Base-by-base conservation (phyloP, 78 protist genomes). In the Dictyostelium capitatum region DNA sequence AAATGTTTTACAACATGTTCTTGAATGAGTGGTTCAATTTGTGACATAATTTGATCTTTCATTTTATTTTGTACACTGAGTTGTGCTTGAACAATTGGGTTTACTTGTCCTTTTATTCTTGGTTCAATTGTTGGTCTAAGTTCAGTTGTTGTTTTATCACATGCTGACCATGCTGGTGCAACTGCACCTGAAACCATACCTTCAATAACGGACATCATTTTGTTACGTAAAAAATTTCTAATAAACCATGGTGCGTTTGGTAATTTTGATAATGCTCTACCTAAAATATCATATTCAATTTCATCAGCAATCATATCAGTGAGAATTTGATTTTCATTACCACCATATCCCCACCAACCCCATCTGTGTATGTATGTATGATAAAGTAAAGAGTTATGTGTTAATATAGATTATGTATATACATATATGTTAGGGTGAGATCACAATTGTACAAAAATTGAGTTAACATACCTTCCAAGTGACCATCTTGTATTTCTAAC, bases 321-420 rank as follows among this genome's bases (percentile, higher is more conserved):
- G 4, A 90, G 48, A 3, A 90, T 70, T 56, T 90, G 87, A 28
- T 11, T 53, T 15, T 90, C 95, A 15, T 62, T 23, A 43, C 95
- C 95, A n/a, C 87, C 83, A 23, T 65, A 89, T 15, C 75, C 47
- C 30, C 54, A 62, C 87, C 89, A 92, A 64, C 87, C 89, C 78
- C 78, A 92, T 17, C 83, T 10, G n/a, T n/a, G n/a, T n/a, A n/a
- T n/a, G n/a, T n/a, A n/a, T n/a, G n/a, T n/a, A n/a, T n/a, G n/a
- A n/a, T n/a, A n/a, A n/a, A n/a, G n/a, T n/a, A n/a, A n/a, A n/a
- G n/a, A n/a, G n/a, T n/a, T n/a, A n/a, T n/a, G n/a, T n/a, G n/a
- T n/a, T n/a, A n/a, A n/a, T n/a, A n/a, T n/a, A n/a, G n/a, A n/a
- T n/a, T n/a, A n/a, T n/a, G n/a, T n/a, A n/a, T n/a, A n/a, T n/a